Base-by-base conservation (phyloP, 306 rosid genomes). In the Cucumis hystrix region DNA sequence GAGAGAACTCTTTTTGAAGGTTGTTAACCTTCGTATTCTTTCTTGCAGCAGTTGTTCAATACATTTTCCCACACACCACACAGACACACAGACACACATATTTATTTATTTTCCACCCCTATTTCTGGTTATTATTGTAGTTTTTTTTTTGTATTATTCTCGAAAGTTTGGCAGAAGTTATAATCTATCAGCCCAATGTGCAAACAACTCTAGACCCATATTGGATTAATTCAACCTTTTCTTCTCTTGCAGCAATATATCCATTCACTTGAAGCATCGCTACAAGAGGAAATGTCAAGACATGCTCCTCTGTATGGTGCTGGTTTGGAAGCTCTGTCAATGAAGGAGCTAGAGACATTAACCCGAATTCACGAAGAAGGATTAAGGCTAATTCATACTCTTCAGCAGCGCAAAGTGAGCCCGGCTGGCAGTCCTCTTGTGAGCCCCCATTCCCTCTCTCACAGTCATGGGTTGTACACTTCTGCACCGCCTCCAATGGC, bases 241-340 rank as follows among this genome's bases (percentile, higher is more conserved):
- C 79, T 83, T 33, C 52, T 59, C 69, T 73, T 86, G 93, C 92
- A 96, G 99, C 98, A 96, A 88, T 91, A 96, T 75, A 96, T 96
- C 84, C 99, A 92, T 86, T 85, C 93, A 13, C 91, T 92, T 2
- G 97, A 92, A 86, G 87, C 88, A 56, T 92, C 99, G 47, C 96
- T 96, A 18, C 93, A 91, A 80, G 99, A 96, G 87, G 99, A 96
- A 88, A 92, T 96, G 97, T 89, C 99, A 14, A 87, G 96, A 23
- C 97, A 96, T 80, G 99, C 98, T 66, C 98, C 99, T 79, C 83
- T 96, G 5, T 96, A 92, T 62, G 99, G 99, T 58, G 98, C 93
- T 33, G 99, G 99, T 74, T 83, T 96, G 82, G 98, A 96, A 82
- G 96, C 97, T 79, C 86, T 96, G 62, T 92, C 99, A 66, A 84